A percentile compares a stretch with the other conserved stretches of the same genome.
phyloP scores from a whole-genome alignment of 805 yeast species.

The Debaryomyces castellii region DNA sequence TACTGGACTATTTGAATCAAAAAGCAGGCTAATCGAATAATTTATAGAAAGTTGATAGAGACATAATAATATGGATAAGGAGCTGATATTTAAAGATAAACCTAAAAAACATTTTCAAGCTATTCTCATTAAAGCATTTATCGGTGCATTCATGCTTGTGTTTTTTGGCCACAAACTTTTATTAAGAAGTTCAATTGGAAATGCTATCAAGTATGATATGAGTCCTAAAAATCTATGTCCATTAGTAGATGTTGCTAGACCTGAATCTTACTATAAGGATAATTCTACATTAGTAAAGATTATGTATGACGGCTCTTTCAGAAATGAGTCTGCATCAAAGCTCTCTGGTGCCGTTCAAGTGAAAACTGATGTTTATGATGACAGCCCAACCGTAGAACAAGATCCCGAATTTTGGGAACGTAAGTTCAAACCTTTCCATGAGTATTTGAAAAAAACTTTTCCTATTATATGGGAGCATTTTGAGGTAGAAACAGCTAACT shows the following conservation, averaged over 20 bases:
- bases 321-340: constrained; percentile 13
- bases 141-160: neutral
- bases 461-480: constrained; percentile 14
- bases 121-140: neutral
- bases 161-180: neutral
- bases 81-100: neutral
- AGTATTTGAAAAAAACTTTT: constrained; percentile 15
- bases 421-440: constrained; percentile 17
- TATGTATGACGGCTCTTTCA: constrained; percentile 11
- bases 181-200: no score
- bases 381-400: constrained; percentile 12
- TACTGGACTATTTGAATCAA: no score
- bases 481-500: constrained; percentile 14
- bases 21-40: no score
- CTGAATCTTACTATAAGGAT: constrained; percentile 17
- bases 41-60: no score
- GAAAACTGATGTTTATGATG: constrained; percentile 13
- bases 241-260: constrained; percentile 17
- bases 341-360: constrained; percentile 15
- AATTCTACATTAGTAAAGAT: constrained; percentile 17
- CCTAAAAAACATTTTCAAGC: neutral
- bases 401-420: constrained; percentile 15
- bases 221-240: no score
- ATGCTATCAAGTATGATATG: no score
- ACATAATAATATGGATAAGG: neutral